These are phyloP conservation scores for Cryptosporidium felis DNA, from an alignment of 169 alveolate genomes.

Conservation along the genomic window DNA sequence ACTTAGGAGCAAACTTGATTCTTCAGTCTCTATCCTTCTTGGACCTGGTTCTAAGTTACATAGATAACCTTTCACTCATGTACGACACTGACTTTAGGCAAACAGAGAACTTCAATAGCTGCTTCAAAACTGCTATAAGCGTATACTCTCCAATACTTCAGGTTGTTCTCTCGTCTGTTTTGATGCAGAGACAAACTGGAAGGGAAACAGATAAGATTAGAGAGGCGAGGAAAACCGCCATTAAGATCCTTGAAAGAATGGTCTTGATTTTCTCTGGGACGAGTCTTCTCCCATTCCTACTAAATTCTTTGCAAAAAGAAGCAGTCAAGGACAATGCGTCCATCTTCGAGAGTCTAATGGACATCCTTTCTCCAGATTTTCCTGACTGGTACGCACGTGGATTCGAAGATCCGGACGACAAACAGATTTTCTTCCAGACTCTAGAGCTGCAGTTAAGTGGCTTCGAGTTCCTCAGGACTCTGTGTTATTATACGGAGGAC, in stretches of 20 bases:
- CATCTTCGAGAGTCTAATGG: constrained; percentile 58
- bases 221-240: background rate
- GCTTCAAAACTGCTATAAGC: background rate
- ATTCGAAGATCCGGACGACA: background rate
- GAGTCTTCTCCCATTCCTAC: background rate
- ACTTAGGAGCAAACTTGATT: background rate
- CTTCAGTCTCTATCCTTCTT: background rate
- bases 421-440: background rate
- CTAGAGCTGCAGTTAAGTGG: constrained; percentile 24
- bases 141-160: constrained; percentile 4
- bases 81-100: constrained; percentile 16
- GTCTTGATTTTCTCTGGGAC: background rate
- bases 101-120: background rate
- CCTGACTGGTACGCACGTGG: constrained; percentile 9
- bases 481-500: background rate
- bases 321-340: background rate
- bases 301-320: background rate
- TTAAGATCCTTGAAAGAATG: constrained; percentile 38
- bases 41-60: background rate
- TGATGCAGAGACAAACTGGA: background rate
- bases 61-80: constrained; percentile 18
- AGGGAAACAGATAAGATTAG: background rate
- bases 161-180: background rate
- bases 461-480: background rate
- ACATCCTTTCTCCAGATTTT: constrained; percentile 67